These are phyloP conservation scores for Podaxis carcinomalis DNA, from an alignment of 768 basidiomycete genomes.

Conservation along the genomic window DNA sequence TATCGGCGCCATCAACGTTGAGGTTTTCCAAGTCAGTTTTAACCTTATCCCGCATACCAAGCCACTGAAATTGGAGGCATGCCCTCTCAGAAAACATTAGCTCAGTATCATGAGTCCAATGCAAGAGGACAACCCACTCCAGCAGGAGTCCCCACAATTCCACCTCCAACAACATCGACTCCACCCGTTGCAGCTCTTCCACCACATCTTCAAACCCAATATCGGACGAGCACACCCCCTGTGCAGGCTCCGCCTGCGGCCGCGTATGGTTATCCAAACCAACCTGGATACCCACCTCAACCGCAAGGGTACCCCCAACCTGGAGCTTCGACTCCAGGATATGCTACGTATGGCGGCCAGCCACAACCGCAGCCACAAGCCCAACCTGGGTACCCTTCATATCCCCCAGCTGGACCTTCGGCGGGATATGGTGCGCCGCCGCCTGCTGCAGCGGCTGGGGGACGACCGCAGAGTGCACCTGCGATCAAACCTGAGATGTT, in stretches of 20 bases:
- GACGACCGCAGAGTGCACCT: neutral
- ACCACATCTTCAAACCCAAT: constrained; percentile 37
- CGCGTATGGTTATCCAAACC: constrained; percentile 20
- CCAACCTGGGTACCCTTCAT: constrained; percentile 16
- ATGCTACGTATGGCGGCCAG: constrained; percentile 14
- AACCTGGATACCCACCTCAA: constrained; percentile 4
- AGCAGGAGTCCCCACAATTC: constrained; percentile 9
- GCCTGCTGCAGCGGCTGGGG: constrained; percentile 20
- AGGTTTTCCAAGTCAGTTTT: constrained; percentile 64
- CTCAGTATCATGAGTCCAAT: constrained; percentile 38
- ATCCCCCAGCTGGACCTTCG: constrained; percentile 17
- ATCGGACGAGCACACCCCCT: constrained; percentile 31
- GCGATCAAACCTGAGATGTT: constrained; percentile 40
- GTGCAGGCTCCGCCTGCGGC: constrained; percentile 17
- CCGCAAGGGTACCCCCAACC: constrained; percentile 15
- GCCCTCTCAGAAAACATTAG: constrained; percentile 53
- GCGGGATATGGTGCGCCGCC: constrained; percentile 17
- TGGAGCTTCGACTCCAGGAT: constrained; percentile 9
- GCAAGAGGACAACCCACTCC: constrained; percentile 21
- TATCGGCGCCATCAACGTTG: constrained; percentile 68
- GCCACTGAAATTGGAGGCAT: neutral
- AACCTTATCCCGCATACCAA: neutral
- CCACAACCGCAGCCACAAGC: constrained; percentile 10
- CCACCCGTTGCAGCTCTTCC: constrained; percentile 43
- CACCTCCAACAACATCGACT: constrained; percentile 18